phyloP scores from a whole-genome alignment of 2,329 filamentous ascomycete genomes.

The Akanthomyces muscarius region DNA sequence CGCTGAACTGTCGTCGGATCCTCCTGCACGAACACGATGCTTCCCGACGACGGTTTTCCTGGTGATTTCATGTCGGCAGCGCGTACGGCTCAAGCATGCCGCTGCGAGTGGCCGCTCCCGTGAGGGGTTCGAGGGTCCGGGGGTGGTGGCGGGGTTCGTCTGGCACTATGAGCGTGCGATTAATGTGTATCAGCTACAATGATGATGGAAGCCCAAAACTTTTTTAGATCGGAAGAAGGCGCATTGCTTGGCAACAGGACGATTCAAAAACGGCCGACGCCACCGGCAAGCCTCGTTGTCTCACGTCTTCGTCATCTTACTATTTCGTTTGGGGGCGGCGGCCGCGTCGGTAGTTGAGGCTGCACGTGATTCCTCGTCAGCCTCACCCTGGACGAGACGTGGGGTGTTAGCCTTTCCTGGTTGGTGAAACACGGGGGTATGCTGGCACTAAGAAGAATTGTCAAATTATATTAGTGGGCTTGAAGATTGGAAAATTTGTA shows the following conservation, averaged over 20 bases:
- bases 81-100: not conserved
- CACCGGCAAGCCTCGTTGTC: not conserved
- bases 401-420: not conserved
- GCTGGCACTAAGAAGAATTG: not conserved
- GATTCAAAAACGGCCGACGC: not conserved
- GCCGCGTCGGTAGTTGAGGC: not conserved
- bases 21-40: slow-evolving; percentile 9
- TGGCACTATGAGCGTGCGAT: not conserved
- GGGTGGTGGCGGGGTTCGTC: no score
- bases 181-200: not conserved
- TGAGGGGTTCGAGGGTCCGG: not conserved
- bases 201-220: no score
- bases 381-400: not conserved
- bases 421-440: not conserved
- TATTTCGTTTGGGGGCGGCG: not conserved
- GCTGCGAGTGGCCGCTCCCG: not conserved
- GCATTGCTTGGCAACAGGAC: not conserved
- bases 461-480: not conserved
- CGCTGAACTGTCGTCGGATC: slow-evolving; percentile 7
- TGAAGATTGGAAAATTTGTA: not conserved
- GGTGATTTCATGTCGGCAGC: slow-evolving; percentile 5
- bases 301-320: slow-evolving; percentile 3
- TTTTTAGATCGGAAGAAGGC: not conserved
- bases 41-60: not conserved
- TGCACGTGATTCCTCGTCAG: slow-evolving; percentile 6